Evolutionary conservation across 768 basidiomycete genomes (phyloP).

Genomic region (Tricholomella constricta): DNA sequence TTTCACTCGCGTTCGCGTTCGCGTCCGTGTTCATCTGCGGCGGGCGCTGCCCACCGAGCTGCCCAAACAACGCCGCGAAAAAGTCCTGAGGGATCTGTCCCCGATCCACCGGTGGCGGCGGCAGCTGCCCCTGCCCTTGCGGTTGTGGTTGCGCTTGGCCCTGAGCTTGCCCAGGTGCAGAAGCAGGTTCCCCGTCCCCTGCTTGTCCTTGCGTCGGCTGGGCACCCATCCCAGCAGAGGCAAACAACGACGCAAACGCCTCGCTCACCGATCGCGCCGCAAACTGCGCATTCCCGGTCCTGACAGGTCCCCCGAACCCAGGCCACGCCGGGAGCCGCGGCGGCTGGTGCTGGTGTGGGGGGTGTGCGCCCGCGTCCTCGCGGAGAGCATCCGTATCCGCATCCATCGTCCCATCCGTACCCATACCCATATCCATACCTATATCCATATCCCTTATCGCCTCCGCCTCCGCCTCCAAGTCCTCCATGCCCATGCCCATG

Average conservation of each 20-base stretch:
- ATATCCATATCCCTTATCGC: background rate
- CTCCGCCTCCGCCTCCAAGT: background rate
- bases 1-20: no score
- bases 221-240: no score
- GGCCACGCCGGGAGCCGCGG: background rate
- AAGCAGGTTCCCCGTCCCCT: no score
- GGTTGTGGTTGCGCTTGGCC: background rate
- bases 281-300: no score
- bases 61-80: slow-evolving; percentile 5
- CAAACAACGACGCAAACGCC: slow-evolving; percentile 26
- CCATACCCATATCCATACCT: background rate
- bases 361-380: no score
- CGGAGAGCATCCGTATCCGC: background rate
- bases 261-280: slow-evolving; percentile 27
- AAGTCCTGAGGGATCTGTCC: no score
- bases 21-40: background rate
- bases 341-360: background rate
- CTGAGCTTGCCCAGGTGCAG: background rate
- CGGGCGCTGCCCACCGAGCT: background rate
- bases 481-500: background rate
- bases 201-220: no score
- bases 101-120: no score
- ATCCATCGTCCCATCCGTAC: background rate
- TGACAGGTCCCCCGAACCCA: no score
- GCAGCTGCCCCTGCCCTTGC: background rate